Base-by-base conservation (phyloP, 1,139 yeast genomes). In the Magnusiomyces sp. region DNA sequence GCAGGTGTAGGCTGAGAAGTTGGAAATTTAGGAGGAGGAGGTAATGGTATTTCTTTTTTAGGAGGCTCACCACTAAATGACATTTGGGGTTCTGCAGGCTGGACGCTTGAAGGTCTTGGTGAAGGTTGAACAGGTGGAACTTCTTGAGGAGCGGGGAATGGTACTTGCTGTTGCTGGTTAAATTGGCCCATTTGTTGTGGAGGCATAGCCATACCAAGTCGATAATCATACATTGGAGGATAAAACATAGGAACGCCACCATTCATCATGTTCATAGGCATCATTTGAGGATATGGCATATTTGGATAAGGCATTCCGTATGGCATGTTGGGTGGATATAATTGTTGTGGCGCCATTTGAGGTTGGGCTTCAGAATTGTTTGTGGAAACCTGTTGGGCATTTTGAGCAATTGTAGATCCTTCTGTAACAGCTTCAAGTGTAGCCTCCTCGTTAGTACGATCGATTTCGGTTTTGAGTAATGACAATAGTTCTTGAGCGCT, bases 401-500 rank as follows among this genome's bases (percentile, higher is more conserved):
- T 11, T 43, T 39, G 17, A 34, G 32, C 6, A 29, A 47, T 19
- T 17, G 46, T 14, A 39, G 52, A 32, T 37, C 34, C 43, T 32
- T 43, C 41, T 27, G 45, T 6, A 17, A 42, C 47, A 23, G 49
- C 46, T n/a, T 43, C 50, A 44, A 50, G 48, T 41, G 36, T 33
- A 19, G 36, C 49, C 14, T 45, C 49, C 32, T 44, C 50, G 20
- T 47, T 54, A 56, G 42, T 54, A 57, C 52, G 55, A 54, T 46
- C 51, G 19, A 59, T 53, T 40, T 61, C 58, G 40, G 53, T 58
- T 43, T 59, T 52, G 38, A 65, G 59, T 37, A 66, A 53, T 11
- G 62, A 61, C 31, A 66, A 55, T 33, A 66, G 62, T 51, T 65
- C 66, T 49, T 56, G 50, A 2, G 70, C 69, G 46, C 60, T 59